Conservation (phyloP, 345 rosid genomes). For the Eucalyptus marginata region DNA sequence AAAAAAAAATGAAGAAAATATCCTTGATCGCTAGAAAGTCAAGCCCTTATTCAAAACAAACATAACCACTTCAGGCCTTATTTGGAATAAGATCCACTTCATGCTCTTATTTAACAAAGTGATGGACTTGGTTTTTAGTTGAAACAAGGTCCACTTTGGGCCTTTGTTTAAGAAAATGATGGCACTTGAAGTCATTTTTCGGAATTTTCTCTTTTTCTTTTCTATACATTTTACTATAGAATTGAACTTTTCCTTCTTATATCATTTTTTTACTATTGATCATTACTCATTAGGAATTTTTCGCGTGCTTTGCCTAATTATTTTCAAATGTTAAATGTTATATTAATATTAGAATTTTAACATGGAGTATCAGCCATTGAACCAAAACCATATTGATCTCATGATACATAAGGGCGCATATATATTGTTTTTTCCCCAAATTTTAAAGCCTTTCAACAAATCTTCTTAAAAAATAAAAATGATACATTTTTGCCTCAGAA, state of each 20-base stretch:
- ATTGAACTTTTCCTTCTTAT: neutral
- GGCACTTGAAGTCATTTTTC: too few relatives aligned
- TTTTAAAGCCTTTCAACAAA: too few relatives aligned
- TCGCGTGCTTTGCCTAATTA: neutral
- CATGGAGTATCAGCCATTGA: neutral
- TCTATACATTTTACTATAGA: too few relatives aligned
- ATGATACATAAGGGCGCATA: neutral
- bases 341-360: neutral
- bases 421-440: neutral
- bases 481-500: neutral
- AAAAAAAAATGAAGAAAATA: too few relatives aligned
- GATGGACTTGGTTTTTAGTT: fast-evolving
- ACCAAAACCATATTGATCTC: neutral
- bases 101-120: too few relatives aligned
- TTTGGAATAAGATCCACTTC: too few relatives aligned
- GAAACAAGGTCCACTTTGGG: fast-evolving
- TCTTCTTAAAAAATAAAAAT: neutral
- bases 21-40: too few relatives aligned
- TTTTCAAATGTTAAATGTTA: neutral
- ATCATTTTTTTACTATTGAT: neutral
- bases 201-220: neutral
- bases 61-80: fast-evolving
- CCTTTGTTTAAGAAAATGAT: too few relatives aligned
- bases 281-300: neutral
- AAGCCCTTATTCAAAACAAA: too few relatives aligned